phyloP scores from a whole-genome alignment of 1,284 basidiomycete species.

The Mycosarcoma mackinlayi region DNA sequence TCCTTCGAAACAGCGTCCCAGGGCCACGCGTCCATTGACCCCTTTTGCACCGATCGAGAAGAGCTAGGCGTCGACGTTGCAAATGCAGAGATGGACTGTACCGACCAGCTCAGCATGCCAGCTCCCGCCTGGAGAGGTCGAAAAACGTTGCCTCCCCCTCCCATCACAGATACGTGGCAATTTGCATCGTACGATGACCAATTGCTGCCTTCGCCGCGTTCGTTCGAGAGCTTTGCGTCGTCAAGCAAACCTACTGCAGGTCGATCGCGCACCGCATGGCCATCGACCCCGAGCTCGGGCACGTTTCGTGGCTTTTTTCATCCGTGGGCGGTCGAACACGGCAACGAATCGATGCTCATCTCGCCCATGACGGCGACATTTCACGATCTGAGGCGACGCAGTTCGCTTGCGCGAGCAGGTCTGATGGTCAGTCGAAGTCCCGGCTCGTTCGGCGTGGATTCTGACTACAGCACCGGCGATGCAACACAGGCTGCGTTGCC shows the following conservation, averaged over 20 bases:
- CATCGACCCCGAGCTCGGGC: conserved; percentile 35
- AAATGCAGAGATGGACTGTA: background rate
- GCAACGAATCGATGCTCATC: conserved; percentile 40
- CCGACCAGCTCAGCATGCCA: conserved; percentile 18
- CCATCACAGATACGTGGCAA: conserved; percentile 43
- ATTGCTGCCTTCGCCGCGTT: conserved; percentile 38
- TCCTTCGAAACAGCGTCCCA: background rate
- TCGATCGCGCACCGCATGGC: conserved; percentile 26
- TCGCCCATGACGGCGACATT: conserved; percentile 36
- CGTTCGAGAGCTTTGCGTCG: conserved; percentile 13
- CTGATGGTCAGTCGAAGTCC: conserved; percentile 11
- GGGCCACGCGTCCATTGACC: background rate
- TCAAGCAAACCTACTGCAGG: conserved; percentile 2
- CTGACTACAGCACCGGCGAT: background rate
- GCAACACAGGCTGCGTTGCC: background rate
- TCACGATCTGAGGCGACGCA: conserved; percentile 29
- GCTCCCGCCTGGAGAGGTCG: conserved; percentile 31
- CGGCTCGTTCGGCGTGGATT: conserved; percentile 16
- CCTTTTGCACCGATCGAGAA: background rate
- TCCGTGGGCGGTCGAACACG: conserved; percentile 33
- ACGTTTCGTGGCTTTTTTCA: conserved; percentile 44
- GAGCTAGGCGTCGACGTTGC: background rate
- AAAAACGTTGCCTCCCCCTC: conserved; percentile 16
- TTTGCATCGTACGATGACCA: conserved; percentile 39
- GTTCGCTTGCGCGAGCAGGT: conserved; percentile 21